These are phyloP conservation scores for Incumbomyces lentus DNA, from an alignment of 2,329 filamentous ascomycete species.

Conservation along the genomic window DNA sequence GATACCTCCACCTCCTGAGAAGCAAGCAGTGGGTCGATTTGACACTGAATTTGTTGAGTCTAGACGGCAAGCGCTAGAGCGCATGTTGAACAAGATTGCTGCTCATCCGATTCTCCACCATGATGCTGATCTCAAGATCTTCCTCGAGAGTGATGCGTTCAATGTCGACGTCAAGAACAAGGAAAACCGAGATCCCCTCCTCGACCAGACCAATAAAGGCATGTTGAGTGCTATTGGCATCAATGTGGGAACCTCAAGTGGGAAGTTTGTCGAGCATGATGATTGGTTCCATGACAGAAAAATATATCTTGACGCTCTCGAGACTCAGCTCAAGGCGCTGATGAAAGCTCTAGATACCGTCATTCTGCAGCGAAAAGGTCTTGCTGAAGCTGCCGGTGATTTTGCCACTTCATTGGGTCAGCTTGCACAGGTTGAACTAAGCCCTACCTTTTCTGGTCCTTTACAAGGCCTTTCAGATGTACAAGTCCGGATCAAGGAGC, in stretches of 20 bases:
- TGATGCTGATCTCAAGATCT: slow-evolving; percentile 87
- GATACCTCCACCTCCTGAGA: slow-evolving; percentile 90
- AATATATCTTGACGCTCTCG: slow-evolving; percentile 86
- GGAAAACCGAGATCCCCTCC: slow-evolving; percentile 75
- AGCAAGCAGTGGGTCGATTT: slow-evolving; percentile 92
- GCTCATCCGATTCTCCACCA: slow-evolving; percentile 83
- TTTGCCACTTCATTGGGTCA: slow-evolving; percentile 90
- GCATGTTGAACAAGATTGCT: slow-evolving; percentile 95
- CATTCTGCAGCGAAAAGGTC: slow-evolving; percentile 79
- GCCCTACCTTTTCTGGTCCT: slow-evolving; percentile 74
- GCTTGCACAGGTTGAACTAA: slow-evolving; percentile 84
- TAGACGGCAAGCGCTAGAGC: slow-evolving; percentile 78
- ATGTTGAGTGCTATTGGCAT: slow-evolving; percentile 79
- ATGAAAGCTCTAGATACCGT: slow-evolving; percentile 92
- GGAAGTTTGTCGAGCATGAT: slow-evolving; percentile 95
- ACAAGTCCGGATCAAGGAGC: slow-evolving; percentile 83
- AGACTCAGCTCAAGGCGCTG: slow-evolving; percentile 79
- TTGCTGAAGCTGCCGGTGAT: slow-evolving; percentile 86
- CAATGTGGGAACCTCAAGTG: slow-evolving; percentile 57
- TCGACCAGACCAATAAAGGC: slow-evolving; percentile 75
- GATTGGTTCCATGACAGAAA: slow-evolving; percentile 98
- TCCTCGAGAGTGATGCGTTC: slow-evolving; percentile 91
- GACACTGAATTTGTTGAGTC: slow-evolving; percentile 95
- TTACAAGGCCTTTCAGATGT: slow-evolving; percentile 86
- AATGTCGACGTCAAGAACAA: slow-evolving; percentile 97